A percentile compares a stretch with the other conserved stretches of the same genome.
phyloP scores from a whole-genome alignment of 371 early-diverging fungal genomes.

The Entomophthora muscae region DNA sequence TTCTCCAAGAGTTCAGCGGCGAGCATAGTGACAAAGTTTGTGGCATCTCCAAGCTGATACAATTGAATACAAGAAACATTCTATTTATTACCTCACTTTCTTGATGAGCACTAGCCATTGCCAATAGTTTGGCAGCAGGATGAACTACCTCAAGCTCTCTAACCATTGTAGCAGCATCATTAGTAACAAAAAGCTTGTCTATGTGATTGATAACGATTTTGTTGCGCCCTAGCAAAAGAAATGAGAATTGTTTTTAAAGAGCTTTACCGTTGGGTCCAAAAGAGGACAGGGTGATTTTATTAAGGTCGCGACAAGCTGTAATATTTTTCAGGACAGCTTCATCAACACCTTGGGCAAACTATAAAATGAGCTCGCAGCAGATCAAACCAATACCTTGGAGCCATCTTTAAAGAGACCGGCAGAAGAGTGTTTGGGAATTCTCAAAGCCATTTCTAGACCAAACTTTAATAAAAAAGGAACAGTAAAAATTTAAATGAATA shows the following conservation, averaged over 20 bases:
- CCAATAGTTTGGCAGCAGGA: slow-evolving; percentile 95
- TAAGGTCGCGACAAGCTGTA: slow-evolving; percentile 77
- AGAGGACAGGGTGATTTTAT: slow-evolving; percentile 82
- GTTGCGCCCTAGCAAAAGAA: slow-evolving; percentile 63
- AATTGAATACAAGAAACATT: not conserved
- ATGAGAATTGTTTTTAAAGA: not conserved
- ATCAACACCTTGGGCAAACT: slow-evolving; percentile 90
- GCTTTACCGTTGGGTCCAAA: slow-evolving; percentile 86
- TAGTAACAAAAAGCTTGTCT: slow-evolving; percentile 95
- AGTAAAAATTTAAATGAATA: too few species aligned
- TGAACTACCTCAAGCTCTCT: slow-evolving; percentile 95
- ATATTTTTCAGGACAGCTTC: slow-evolving; percentile 93
- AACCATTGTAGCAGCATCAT: slow-evolving; percentile 98
- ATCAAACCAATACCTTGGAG: slow-evolving; percentile 57
- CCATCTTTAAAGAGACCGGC: slow-evolving; percentile 92
- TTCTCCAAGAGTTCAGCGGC: slow-evolving; percentile 86
- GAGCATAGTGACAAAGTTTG: slow-evolving; percentile 89
- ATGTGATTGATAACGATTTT: slow-evolving; percentile 98
- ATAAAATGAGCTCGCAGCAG: not conserved
- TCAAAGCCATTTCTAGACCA: slow-evolving; percentile 57
- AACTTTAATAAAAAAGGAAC: not conserved
- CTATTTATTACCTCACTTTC: slow-evolving; percentile 65
- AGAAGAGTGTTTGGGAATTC: slow-evolving; percentile 75
- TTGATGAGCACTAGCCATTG: slow-evolving; percentile 95
- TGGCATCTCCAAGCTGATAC: slow-evolving; percentile 71